These are phyloP conservation scores for Sporothrix schenckii DNA, from an alignment of 2,329 filamentous ascomycete species.

Conservation along the genomic window DNA sequence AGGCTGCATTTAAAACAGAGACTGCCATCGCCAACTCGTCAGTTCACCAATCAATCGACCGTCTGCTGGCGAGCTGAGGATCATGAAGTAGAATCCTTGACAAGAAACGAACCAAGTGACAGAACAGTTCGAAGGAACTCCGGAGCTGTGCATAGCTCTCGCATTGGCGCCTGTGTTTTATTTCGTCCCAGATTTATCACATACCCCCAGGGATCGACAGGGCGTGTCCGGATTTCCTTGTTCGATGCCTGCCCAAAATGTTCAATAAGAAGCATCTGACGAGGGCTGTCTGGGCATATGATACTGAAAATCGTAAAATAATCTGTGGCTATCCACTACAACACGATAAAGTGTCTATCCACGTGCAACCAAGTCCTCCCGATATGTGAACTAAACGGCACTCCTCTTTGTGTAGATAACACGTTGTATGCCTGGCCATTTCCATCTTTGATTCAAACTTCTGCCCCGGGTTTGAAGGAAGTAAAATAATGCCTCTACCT, in stretches of 20 bases:
- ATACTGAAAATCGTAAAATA: not conserved
- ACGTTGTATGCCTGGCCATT: no score
- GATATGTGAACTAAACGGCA: no score
- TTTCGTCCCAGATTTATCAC: not conserved
- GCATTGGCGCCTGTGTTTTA: not conserved
- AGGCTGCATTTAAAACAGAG: not conserved
- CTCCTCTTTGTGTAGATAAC: no score
- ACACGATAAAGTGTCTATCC: no score
- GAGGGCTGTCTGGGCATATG: not conserved
- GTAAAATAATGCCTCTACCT: no score
- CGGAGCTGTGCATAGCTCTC: not conserved
- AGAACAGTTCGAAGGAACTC: not conserved
- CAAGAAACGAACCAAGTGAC: slow-evolving; percentile 27
- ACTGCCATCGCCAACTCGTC: not conserved
- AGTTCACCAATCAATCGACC: not conserved
- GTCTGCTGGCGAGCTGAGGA: not conserved
- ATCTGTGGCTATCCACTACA: not conserved
- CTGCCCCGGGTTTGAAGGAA: no score
- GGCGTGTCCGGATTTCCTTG: slow-evolving; percentile 20
- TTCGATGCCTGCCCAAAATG: not conserved
- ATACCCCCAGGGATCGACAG: slow-evolving; percentile 4
- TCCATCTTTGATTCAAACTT: no score
- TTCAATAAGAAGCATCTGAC: not conserved
- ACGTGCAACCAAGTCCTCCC: no score
- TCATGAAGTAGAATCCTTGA: not conserved